Base-by-base conservation (phyloP, 257 asterid genomes). In the Solanum bulbocastanum region DNA sequence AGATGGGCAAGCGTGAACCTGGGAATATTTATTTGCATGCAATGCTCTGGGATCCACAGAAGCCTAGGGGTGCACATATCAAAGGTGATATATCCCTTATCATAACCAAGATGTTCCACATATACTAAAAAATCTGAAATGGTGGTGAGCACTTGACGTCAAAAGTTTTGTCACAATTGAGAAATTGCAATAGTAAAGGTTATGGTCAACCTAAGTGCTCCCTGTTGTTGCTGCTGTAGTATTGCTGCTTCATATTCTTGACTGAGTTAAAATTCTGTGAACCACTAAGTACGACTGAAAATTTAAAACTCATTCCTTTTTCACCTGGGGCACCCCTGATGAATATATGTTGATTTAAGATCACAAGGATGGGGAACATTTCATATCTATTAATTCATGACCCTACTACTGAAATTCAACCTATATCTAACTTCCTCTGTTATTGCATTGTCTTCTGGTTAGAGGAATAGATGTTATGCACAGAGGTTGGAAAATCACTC, bases 1-100 rank as follows among this genome's bases (percentile, higher is more conserved):
- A 96, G 99, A 86, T 97, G 99, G 99, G 99, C 99, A 87, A 97
- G 99, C 65, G 99, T 97, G 93, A 97, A 97, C 91, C 92, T 97
- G 85, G 99, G 99, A 87, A 94, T 97, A 91, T 97, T 97, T 89
- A 91, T 96, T 91, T 97, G 99, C 93, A 97, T 97, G 99, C 98
- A 94, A 88, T 97, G 99, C 92, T 97, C 99, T 56, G 99, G 99
- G 91, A 95, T 97, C 90, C 99, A 97, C 91, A 92, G 99, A 94
- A 97, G 99, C 92, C 99, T 97, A 72, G 99, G 99, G 79, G 99
- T 96, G 87, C 99, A 97, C 94, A 96, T 97, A 91, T 96, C 99
- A 75, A 97, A 97, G 99, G 99, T 96, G 90, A 91, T 78, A 69
- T 86, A 86, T 79, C 73, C 42, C 73, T 84, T 39, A 30, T 68